These are phyloP conservation scores for Phalaenopsis hybrid DNA, from an alignment of 116 monocot species.

Conservation along the genomic window DNA sequence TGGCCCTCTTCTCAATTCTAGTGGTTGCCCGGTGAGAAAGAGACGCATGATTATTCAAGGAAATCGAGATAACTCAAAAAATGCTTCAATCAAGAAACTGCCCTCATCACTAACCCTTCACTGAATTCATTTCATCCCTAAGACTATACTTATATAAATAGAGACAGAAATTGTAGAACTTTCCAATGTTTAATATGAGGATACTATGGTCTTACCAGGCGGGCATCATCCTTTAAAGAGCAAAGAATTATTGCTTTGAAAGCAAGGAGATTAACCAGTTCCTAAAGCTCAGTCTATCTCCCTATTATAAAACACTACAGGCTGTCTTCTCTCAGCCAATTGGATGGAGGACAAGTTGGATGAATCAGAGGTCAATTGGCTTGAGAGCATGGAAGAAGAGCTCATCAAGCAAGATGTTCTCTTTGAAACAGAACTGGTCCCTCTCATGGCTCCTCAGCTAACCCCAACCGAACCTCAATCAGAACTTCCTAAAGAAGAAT, in stretches of 20 bases:
- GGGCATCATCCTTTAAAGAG: neutral
- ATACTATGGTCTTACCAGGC: neutral
- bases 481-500: neutral
- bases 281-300: neutral
- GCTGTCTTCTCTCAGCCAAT: neutral
- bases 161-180: neutral
- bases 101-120: no score
- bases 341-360: slow-evolving; percentile 8
- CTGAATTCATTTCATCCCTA: no score
- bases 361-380: neutral
- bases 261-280: neutral
- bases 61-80: no score
- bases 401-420: slow-evolving; percentile 21
- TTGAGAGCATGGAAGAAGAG: slow-evolving; percentile 14
- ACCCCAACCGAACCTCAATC: neutral
- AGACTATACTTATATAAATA: no score
- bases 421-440: neutral
- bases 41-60: no score
- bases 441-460: slow-evolving; percentile 17
- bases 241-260: neutral
- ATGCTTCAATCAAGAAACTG: no score
- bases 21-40: no score
- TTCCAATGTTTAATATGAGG: neutral
- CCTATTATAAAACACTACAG: neutral
- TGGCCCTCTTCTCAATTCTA: no score